A percentile compares a stretch with the other conserved stretches of the same genome.
Conservation (phyloP, 805 yeast species). For the Kuraishia borneana region DNA sequence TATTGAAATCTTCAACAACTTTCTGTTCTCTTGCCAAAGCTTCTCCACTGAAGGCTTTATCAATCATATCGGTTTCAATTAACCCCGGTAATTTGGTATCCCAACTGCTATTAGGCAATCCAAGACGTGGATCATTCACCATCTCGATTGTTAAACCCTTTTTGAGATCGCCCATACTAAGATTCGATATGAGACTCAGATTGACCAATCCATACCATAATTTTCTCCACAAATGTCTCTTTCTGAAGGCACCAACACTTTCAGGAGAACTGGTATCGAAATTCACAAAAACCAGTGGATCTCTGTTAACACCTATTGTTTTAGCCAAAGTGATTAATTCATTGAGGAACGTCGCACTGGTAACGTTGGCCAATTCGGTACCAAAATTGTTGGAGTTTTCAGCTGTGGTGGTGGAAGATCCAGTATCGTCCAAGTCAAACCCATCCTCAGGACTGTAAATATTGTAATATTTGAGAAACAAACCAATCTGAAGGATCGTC, state of each 20-base stretch:
- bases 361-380: constrained; percentile 15
- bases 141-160: constrained; percentile 24
- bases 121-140: constrained; percentile 23
- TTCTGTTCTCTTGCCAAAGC: constrained; percentile 26
- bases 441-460: constrained; percentile 49
- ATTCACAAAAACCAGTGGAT: constrained; percentile 29
- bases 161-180: constrained; percentile 24
- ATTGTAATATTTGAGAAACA: constrained; percentile 44
- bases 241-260: constrained; percentile 18
- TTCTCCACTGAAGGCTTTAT: constrained; percentile 19
- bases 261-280: constrained; percentile 14
- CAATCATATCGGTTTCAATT: constrained; percentile 22
- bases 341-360: constrained; percentile 21
- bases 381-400: constrained; percentile 18
- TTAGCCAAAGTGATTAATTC: constrained; percentile 31
- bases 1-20: constrained; percentile 34
- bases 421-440: constrained; percentile 28
- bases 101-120: constrained; percentile 21
- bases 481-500: constrained; percentile 46
- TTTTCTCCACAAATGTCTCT: constrained; percentile 28
- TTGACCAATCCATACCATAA: constrained; percentile 24
- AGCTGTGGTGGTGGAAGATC: constrained; percentile 15
- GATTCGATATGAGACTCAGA: constrained; percentile 20
- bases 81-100: constrained; percentile 26
- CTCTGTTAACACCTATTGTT: constrained; percentile 36